phyloP scores from a whole-genome alignment of 768 basidiomycete species.

The Tylopilus cervinicoccineus region DNA sequence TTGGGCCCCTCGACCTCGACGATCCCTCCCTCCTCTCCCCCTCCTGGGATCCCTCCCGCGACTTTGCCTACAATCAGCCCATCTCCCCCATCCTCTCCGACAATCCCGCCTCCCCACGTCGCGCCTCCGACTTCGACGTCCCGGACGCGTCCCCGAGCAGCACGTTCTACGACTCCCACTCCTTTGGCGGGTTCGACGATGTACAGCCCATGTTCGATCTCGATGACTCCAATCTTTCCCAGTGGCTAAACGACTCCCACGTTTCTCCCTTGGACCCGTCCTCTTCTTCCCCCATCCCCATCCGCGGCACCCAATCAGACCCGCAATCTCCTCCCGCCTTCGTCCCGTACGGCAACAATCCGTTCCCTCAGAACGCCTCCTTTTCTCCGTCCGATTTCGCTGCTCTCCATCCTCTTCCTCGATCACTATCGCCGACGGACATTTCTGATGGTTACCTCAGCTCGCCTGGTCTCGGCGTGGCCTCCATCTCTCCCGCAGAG shows the following conservation, averaged over 20 bases:
- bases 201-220: slow-evolving; percentile 36
- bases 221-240: slow-evolving; percentile 41
- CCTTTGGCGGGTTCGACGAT: slow-evolving; percentile 32
- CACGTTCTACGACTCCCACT: slow-evolving; percentile 32
- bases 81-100: slow-evolving; percentile 38
- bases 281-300: slow-evolving; percentile 61
- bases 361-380: slow-evolving; percentile 45
- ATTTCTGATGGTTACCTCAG: slow-evolving; percentile 45
- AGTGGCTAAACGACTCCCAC: slow-evolving; percentile 67
- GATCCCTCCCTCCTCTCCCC: slow-evolving; percentile 27
- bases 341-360: slow-evolving; percentile 43
- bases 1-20: slow-evolving; percentile 33
- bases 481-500: slow-evolving; percentile 60
- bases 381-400: slow-evolving; percentile 64
- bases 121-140: slow-evolving; percentile 38
- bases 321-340: slow-evolving; percentile 44
- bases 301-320: slow-evolving; percentile 44
- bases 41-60: slow-evolving; percentile 26
- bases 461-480: slow-evolving; percentile 40
- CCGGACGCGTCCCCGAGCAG: slow-evolving; percentile 38
- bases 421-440: slow-evolving; percentile 57
- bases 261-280: slow-evolving; percentile 29
- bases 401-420: slow-evolving; percentile 56
- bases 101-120: slow-evolving; percentile 39
- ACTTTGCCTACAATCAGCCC: slow-evolving; percentile 36